A percentile compares a stretch with the other conserved stretches of the same genome.
Evolutionary conservation across 768 basidiomycete species (phyloP).

Genomic region (Lentinula boryana): DNA sequence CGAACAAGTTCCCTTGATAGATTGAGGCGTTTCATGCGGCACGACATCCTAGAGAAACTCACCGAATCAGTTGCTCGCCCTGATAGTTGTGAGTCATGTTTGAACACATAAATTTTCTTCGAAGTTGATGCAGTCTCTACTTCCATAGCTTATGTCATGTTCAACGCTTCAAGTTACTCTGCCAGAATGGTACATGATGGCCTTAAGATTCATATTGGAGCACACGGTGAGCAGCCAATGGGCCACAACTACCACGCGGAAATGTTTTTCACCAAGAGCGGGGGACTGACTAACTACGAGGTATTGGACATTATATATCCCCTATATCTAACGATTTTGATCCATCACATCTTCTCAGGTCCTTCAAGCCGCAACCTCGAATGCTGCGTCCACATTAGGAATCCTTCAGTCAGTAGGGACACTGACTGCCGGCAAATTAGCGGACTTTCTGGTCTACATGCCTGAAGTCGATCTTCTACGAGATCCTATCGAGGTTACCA

Average conservation of each 20-base stretch:
- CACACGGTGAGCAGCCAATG: constrained; percentile 68
- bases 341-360: constrained; percentile 35
- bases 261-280: constrained; percentile 56
- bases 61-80: constrained; percentile 60
- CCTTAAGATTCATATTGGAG: constrained; percentile 60
- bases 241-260: constrained; percentile 74
- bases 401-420: constrained; percentile 58
- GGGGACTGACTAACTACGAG: constrained; percentile 69
- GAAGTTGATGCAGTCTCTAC: background rate
- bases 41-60: constrained; percentile 54
- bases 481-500: constrained; percentile 43
- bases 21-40: constrained; percentile 55
- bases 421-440: constrained; percentile 59
- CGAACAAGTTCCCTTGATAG: constrained; percentile 26
- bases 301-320: constrained; percentile 21
- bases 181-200: constrained; percentile 68
- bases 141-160: constrained; percentile 50
- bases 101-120: background rate
- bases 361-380: constrained; percentile 60
- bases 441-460: constrained; percentile 64
- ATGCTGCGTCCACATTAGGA: constrained; percentile 62
- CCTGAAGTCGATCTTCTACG: constrained; percentile 51
- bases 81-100: constrained; percentile 40
- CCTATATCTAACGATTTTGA: background rate
- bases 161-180: constrained; percentile 62